Base-by-base conservation (phyloP, 345 rosid species). In the Carallia brachiata region DNA sequence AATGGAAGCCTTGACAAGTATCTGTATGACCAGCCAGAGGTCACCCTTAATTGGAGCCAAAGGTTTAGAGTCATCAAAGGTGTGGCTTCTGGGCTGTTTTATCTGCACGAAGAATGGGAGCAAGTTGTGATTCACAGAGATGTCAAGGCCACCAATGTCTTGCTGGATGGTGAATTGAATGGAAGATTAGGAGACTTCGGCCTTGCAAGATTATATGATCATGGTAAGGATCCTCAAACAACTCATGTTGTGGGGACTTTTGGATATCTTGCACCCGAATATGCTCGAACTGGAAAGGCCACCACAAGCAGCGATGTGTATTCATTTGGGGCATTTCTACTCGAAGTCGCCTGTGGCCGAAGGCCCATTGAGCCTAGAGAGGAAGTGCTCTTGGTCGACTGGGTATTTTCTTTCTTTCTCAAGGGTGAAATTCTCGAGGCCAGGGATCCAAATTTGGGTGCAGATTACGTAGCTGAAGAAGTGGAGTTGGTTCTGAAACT, bases 191-290 rank as follows among this genome's bases (percentile, higher is more conserved):
- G 91, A 0, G 94, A 89, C 70, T 89, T 89, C 48, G 91, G 94
- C 6, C 83, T 89, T 9, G 89, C 91, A 5, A 82, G 84, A 69
- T 80, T 85, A 39, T 81, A 85, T 65, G 87, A 85, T 66, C 94
- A 87, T 6, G 89, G 88, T 5, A 71, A 75, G 1, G 86, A 82
- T 75, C 89, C 90, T 15, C 87, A 76, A 67, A 87, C 91, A 0
- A 89, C 94, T 13, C 85, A 68, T 4, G 66, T 85, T 1, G 91
- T 75, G 1, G 89, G 94, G 0, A 89, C 91, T 1, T 69, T 84
- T 28, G 94, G 91, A 2, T 89, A 89, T 76, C 71, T 87, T 4
- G 93, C 93, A 4, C 94, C 94, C 5, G 91, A 89, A 48, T 82
- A 80, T 62, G 73, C 79, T 1, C 36, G 89, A 44, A 84, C 84